These are phyloP conservation scores for Infundibulicybe gibba DNA, from an alignment of 768 basidiomycete species.

Conservation along the genomic window DNA sequence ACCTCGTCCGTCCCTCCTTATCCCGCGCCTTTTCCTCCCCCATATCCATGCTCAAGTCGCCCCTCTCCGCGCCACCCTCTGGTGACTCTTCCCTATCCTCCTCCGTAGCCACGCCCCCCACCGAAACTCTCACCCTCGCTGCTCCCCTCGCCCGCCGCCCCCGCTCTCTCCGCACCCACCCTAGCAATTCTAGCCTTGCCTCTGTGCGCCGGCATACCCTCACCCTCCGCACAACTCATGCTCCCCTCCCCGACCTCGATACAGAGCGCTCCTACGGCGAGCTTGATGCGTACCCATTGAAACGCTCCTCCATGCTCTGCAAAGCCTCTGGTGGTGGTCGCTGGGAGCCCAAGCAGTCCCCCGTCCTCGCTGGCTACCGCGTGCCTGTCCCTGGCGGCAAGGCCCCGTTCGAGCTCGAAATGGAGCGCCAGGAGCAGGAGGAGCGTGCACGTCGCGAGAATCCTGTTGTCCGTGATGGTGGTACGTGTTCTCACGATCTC, in stretches of 20 bases:
- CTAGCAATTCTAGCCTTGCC: conserved; percentile 30
- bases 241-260: conserved; percentile 32
- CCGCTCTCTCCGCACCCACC: conserved; percentile 24
- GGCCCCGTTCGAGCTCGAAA: conserved; percentile 63
- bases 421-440: conserved; percentile 63
- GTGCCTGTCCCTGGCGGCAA: conserved; percentile 65
- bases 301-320: conserved; percentile 62
- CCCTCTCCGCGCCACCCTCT: conserved; percentile 28
- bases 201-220: conserved; percentile 30
- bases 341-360: conserved; percentile 66
- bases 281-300: conserved; percentile 71
- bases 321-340: conserved; percentile 79
- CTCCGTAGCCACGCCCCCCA: conserved; percentile 10
- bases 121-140: conserved; percentile 13
- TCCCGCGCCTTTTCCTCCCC: conserved; percentile 34
- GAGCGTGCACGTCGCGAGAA: conserved; percentile 47
- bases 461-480: conserved; percentile 63
- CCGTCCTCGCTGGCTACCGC: conserved; percentile 43
- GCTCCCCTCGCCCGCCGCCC: conserved; percentile 23
- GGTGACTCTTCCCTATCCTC: conserved; percentile 27
- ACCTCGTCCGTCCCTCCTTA: conserved; percentile 27
- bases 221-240: conserved; percentile 27
- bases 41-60: conserved; percentile 33
- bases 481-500: conserved; percentile 6
- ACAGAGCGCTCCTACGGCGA: conserved; percentile 59